These are phyloP conservation scores for Thermoascus crustaceus DNA, from an alignment of 2,329 filamentous ascomycete genomes.

Conservation along the genomic window DNA sequence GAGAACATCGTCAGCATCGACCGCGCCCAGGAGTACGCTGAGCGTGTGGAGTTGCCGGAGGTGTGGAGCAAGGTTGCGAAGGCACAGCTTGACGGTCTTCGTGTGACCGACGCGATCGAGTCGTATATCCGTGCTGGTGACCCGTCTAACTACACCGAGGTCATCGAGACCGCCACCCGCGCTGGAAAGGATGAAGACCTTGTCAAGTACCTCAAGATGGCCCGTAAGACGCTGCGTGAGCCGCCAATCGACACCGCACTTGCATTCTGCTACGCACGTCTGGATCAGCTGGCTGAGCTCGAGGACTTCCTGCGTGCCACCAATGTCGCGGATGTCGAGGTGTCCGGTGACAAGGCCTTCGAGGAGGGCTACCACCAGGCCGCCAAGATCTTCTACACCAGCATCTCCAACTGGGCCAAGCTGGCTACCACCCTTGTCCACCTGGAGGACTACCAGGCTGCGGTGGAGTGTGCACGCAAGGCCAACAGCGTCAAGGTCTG, in stretches of 20 bases:
- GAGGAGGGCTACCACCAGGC: slow-evolving; percentile 90
- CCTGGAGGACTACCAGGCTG: slow-evolving; percentile 91
- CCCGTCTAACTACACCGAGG: slow-evolving; percentile 85
- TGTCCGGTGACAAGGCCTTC: slow-evolving; percentile 96
- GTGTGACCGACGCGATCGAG: slow-evolving; percentile 84
- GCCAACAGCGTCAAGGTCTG: slow-evolving; percentile 99
- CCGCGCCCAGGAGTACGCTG: slow-evolving; percentile 88
- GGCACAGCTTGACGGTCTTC: slow-evolving; percentile 91
- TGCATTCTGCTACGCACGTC: slow-evolving; percentile 86
- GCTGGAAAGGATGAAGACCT: slow-evolving; percentile 97
- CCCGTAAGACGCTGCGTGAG: slow-evolving; percentile 91
- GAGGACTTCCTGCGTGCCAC: slow-evolving; percentile 91
- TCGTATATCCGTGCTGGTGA: slow-evolving; percentile 96
- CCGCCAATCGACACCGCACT: slow-evolving; percentile 87
- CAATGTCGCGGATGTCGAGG: slow-evolving; percentile 92
- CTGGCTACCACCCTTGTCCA: slow-evolving; percentile 96
- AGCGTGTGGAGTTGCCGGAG: slow-evolving; percentile 85
- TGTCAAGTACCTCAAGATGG: slow-evolving; percentile 94
- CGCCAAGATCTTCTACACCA: slow-evolving; percentile 97
- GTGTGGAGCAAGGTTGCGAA: slow-evolving; percentile 99
- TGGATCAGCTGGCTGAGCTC: slow-evolving; percentile 83
- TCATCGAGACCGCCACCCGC: slow-evolving; percentile 90
- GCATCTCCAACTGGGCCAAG: slow-evolving; percentile 99
- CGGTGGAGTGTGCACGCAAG: slow-evolving; percentile 94
- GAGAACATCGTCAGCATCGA: slow-evolving; percentile 98